Percentiles rank a stretch among this genome's conserved stretches.
Conservation (phyloP, 495 filamentous ascomycete genomes). For the Elasticomyces elasticus region DNA sequence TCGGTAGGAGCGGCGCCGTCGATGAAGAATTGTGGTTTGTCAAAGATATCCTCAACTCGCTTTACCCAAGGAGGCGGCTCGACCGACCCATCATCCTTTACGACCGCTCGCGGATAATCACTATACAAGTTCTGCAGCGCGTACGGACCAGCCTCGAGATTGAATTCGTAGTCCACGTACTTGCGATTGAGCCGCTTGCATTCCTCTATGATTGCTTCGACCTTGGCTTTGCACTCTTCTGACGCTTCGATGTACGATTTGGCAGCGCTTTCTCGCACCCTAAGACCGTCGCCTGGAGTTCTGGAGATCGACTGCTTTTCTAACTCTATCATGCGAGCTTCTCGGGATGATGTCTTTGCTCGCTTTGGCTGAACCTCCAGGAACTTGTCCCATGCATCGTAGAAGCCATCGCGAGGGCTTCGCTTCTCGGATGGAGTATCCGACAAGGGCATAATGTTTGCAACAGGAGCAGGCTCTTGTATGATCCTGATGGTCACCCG, state of each 20-base stretch:
- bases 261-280: slow-evolving; percentile 7
- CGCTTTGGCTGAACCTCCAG: slow-evolving; percentile 17
- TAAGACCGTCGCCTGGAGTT: slow-evolving; percentile 9
- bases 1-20: slow-evolving; percentile 76
- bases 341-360: slow-evolving; percentile 1
- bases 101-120: slow-evolving; percentile 6
- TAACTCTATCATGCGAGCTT: background rate
- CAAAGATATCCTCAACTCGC: slow-evolving; percentile 64
- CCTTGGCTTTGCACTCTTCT: slow-evolving; percentile 58
- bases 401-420: slow-evolving; percentile 4
- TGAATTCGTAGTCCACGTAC: slow-evolving; percentile 81
- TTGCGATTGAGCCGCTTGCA: slow-evolving; percentile 80
- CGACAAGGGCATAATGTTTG: background rate
- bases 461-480: background rate
- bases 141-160: slow-evolving; percentile 44
- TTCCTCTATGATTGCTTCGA: slow-evolving; percentile 72
- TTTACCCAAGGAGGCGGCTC: slow-evolving; percentile 27
- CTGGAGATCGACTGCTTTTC: slow-evolving; percentile 4
- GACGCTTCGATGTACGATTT: slow-evolving; percentile 57
- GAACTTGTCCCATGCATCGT: slow-evolving; percentile 19
- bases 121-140: slow-evolving; percentile 18
- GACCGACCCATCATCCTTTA: background rate
- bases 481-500: slow-evolving; percentile 2
- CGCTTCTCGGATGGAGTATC: background rate
- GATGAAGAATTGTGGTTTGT: slow-evolving; percentile 73